Evolutionary conservation across 2,329 filamentous ascomycete genomes (phyloP), one percentile per base, ranked within the genome.

Genomic region (Nigrograna mackinnonii): DNA sequence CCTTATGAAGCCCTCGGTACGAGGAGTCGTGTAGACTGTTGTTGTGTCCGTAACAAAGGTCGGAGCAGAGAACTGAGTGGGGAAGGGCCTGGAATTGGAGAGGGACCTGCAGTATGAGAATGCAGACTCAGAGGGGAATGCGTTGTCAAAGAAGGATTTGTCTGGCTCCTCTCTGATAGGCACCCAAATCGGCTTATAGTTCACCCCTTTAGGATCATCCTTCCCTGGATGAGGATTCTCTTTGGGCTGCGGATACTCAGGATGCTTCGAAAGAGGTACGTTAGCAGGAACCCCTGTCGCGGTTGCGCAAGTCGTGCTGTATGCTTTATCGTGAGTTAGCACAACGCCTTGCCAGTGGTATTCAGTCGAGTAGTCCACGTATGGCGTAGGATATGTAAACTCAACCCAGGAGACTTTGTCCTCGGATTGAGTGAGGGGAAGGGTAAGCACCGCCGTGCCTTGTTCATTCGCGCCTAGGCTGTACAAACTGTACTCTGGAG

Each of bases 261-360:
- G 51, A 31, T 55, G 47, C n/a, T 35, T 12, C 7, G 26, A 18
- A 2, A 54, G 44, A 12, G 35, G 39, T 11, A 30, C 49, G 16
- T 44, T 40, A 19, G 40, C 18, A 11, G 45, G 43, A 6, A 40
- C 43, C 11, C 26, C 16, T 14, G 45, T 44, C 7, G 45, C 41
- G 18, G 53, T 54, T 28, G 39, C 47, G 35, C 53, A 57, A 21
- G 37, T 22, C 16, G 42, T 31, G 6, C 24, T 30, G 14, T 21
- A 39, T 2, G 14, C 30, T 30, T 54, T 47, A 30, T 49, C 46
- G 28, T 37, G 30, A 12, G 54, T 55, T 26, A 41, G 47, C 2
- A 57, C 22, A 3, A 50, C 39, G 11, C 54, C 54, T 35, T 48
- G 20, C 54, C 51, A 57, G 9, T 47, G 47, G 16, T 55, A 53